These are phyloP conservation scores for Physcomitrellopsis africana DNA, from an alignment of 225 moss, liverwort and hornwort genomes.

Conservation along the genomic window DNA sequence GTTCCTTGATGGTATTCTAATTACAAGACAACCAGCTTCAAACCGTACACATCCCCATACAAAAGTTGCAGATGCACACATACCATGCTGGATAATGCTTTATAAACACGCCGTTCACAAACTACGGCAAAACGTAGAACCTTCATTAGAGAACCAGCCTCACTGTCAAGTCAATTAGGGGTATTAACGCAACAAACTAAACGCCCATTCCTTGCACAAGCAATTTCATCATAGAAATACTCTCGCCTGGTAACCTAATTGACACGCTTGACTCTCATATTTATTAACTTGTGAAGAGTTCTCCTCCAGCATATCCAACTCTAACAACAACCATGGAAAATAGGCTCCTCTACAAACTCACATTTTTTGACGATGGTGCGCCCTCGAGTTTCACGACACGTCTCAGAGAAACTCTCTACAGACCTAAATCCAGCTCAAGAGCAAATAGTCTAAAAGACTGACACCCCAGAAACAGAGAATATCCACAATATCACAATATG, in stretches of 20 bases:
- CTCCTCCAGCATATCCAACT: background rate
- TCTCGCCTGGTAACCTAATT: background rate
- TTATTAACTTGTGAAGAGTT: background rate
- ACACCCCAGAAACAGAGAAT: background rate
- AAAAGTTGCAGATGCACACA: background rate
- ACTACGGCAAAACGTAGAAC: background rate
- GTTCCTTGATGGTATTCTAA: background rate
- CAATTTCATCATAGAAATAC: background rate
- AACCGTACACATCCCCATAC: conserved; percentile 31
- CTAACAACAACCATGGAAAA: conserved; percentile 5
- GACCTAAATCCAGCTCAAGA: conserved; percentile 22
- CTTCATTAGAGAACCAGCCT: background rate
- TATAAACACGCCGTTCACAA: background rate
- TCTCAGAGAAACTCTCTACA: background rate
- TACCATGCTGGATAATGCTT: background rate
- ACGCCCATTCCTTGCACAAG: too few relatives aligned
- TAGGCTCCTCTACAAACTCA: background rate
- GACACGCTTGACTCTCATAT: background rate
- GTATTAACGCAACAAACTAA: background rate
- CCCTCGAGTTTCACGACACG: conserved; percentile 11
- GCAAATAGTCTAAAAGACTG: background rate
- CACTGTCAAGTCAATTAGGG: background rate
- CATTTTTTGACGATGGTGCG: conserved; percentile 18
- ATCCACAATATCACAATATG: background rate
- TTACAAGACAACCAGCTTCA: conserved; percentile 10